phyloP scores from a whole-genome alignment of 805 yeast genomes.

The Limtongozyma cylindracea region DNA sequence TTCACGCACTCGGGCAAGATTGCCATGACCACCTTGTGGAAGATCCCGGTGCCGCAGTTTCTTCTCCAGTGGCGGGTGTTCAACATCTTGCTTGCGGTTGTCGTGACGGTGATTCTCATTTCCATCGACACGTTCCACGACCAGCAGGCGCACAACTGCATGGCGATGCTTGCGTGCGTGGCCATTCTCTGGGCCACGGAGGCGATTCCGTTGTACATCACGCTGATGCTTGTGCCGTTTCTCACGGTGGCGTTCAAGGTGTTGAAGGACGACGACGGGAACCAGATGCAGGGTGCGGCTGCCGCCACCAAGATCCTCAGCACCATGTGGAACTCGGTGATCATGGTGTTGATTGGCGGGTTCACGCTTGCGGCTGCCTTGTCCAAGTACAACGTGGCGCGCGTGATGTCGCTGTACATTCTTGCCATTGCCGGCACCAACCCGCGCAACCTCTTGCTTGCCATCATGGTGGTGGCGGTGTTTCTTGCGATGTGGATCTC shows the following conservation, averaged over 20 bases:
- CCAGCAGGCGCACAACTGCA: slow-evolving; percentile 17
- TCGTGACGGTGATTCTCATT: slow-evolving; percentile 16
- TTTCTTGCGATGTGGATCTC: slow-evolving; percentile 89
- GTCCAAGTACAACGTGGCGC: slow-evolving; percentile 78
- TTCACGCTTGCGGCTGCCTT: slow-evolving; percentile 88
- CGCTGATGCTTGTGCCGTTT: slow-evolving; percentile 66
- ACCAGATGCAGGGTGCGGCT: slow-evolving; percentile 30
- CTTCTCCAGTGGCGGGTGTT: slow-evolving; percentile 13
- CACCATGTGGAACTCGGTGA: slow-evolving; percentile 89
- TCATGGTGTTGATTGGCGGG: slow-evolving; percentile 77
- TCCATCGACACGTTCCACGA: slow-evolving; percentile 10
- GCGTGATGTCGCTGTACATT: slow-evolving; percentile 58
- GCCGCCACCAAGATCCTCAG: slow-evolving; percentile 63
- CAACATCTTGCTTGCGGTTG: slow-evolving; percentile 19
- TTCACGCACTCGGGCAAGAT: too few species aligned
- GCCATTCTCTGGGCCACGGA: slow-evolving; percentile 93
- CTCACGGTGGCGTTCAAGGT: slow-evolving; percentile 53
- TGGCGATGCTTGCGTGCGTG: slow-evolving; percentile 61
- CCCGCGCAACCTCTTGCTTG: slow-evolving; percentile 51
- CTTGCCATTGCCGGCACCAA: slow-evolving; percentile 67
- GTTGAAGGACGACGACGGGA: slow-evolving; percentile 16
- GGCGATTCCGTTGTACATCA: slow-evolving; percentile 74
- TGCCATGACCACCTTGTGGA: slow-evolving; percentile 4
- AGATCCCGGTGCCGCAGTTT: too few species aligned
- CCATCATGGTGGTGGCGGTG: slow-evolving; percentile 70